Percentiles rank a stretch among this genome's conserved stretches.
These are phyloP conservation scores for Aspergillus vadensis DNA, from an alignment of 2,329 filamentous ascomycete species.

Conservation along the genomic window DNA sequence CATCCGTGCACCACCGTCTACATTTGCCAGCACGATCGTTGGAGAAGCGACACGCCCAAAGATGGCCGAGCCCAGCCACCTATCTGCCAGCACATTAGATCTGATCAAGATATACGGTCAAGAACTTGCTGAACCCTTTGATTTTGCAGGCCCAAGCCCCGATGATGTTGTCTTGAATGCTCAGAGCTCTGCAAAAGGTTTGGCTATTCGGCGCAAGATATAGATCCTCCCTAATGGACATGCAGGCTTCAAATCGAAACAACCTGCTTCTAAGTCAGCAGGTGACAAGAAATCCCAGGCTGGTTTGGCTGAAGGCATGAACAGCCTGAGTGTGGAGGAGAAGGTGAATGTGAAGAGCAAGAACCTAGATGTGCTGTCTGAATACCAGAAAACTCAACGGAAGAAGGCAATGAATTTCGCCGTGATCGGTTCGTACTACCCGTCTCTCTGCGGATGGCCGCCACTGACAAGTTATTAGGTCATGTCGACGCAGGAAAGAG, in stretches of 20 bases:
- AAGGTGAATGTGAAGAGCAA: constrained; percentile 64
- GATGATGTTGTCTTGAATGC: constrained; percentile 87
- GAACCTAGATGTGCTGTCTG: constrained; percentile 79
- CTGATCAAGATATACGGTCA: constrained; percentile 42
- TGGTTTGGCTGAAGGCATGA: constrained; percentile 52
- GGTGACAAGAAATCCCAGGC: constrained; percentile 45
- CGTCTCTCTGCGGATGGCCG: constrained; percentile 17
- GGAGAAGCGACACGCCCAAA: constrained; percentile 31
- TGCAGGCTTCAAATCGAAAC: constrained; percentile 50
- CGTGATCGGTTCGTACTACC: constrained; percentile 73
- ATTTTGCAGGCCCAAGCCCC: constrained; percentile 84
- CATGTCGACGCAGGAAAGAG: constrained; percentile 98
- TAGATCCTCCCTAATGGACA: constrained; percentile 41
- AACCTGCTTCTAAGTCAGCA: constrained; percentile 42
- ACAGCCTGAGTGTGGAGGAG: constrained; percentile 53
- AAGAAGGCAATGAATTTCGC: constrained; percentile 90
- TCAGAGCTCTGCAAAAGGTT: constrained; percentile 77
- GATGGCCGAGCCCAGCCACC: constrained; percentile 37
- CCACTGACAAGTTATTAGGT: constrained; percentile 54
- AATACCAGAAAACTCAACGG: constrained; percentile 71
- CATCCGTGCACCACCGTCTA: constrained; percentile 52
- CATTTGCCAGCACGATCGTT: constrained; percentile 52
- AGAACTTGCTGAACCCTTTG: constrained; percentile 47
- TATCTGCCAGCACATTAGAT: constrained; percentile 36
- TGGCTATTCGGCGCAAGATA: constrained; percentile 50